phyloP scores from a whole-genome alignment of 1,139 yeast species.

The Geotrichum histeridarum region DNA sequence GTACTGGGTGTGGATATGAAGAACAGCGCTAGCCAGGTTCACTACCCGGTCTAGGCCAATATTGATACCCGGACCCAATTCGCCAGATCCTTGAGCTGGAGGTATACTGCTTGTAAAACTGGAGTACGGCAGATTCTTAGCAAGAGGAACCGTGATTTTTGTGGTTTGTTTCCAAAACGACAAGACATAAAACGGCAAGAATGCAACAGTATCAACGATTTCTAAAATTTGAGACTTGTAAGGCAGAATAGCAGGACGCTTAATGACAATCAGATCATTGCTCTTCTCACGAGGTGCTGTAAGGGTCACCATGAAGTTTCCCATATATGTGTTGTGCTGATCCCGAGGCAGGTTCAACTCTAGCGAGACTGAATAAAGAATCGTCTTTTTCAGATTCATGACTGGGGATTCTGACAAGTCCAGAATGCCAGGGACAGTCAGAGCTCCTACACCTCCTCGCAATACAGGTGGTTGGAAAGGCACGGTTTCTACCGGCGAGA shows the following conservation, averaged over 20 bases:
- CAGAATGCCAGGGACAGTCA: slow-evolving; percentile 2
- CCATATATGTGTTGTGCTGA: slow-evolving; percentile 30
- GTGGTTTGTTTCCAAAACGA: slow-evolving; percentile 27
- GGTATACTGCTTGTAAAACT: background rate
- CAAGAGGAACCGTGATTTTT: slow-evolving; percentile 8
- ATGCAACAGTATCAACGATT: slow-evolving; percentile 29
- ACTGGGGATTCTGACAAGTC: slow-evolving; percentile 20
- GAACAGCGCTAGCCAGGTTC: background rate
- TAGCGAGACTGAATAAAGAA: slow-evolving; percentile 31
- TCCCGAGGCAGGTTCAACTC: slow-evolving; percentile 34
- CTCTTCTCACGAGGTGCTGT: slow-evolving; percentile 2
- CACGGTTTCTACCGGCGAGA: too few relatives aligned
- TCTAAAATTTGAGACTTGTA: slow-evolving; percentile 31
- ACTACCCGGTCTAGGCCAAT: slow-evolving; percentile 3
- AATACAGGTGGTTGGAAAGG: too few relatives aligned
- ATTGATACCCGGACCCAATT: background rate
- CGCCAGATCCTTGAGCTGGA: background rate
- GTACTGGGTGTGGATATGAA: background rate
- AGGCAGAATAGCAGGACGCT: slow-evolving; percentile 33
- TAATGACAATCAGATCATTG: slow-evolving; percentile 8
- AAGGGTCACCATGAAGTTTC: slow-evolving; percentile 34
- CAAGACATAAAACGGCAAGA: slow-evolving; percentile 32
- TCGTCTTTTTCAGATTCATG: slow-evolving; percentile 13
- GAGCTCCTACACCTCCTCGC: too few relatives aligned
- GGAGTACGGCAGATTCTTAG: slow-evolving; percentile 9